phyloP scores from a whole-genome alignment of 2,329 filamentous ascomycete genomes.

The Metarhizium robertsii region DNA sequence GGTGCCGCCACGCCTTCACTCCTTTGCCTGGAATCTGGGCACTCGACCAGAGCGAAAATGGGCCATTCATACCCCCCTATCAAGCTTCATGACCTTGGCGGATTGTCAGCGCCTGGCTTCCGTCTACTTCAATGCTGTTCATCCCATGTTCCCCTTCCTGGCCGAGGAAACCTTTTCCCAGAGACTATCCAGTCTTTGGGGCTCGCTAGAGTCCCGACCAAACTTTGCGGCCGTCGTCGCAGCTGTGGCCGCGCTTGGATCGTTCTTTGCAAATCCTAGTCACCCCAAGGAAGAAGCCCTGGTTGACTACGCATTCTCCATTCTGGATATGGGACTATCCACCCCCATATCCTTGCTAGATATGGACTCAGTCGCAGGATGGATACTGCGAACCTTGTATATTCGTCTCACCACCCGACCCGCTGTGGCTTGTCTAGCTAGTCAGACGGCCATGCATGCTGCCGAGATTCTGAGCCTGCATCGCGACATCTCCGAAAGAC shows the following conservation, averaged over 20 bases:
- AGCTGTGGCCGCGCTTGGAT: neutral
- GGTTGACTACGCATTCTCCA: slow-evolving; percentile 5
- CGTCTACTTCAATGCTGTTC: too few species aligned
- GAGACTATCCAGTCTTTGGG: slow-evolving; percentile 1
- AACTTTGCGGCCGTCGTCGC: slow-evolving; percentile 9
- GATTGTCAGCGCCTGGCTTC: too few species aligned
- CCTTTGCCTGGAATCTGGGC: too few species aligned
- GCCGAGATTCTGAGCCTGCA: too few species aligned
- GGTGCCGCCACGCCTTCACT: neutral
- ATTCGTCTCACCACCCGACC: too few species aligned
- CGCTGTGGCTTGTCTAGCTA: too few species aligned
- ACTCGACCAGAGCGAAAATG: too few species aligned
- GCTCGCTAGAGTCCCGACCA: neutral
- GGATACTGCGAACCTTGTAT: too few species aligned
- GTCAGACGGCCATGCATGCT: too few species aligned
- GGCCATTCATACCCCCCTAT: too few species aligned
- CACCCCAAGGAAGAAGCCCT: slow-evolving; percentile 7
- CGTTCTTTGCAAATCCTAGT: slow-evolving; percentile 4
- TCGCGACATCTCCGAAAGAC: slow-evolving; percentile 2
- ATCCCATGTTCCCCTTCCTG: too few species aligned
- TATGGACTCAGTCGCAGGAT: slow-evolving; percentile 9
- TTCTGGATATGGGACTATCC: slow-evolving; percentile 6
- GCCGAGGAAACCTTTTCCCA: neutral
- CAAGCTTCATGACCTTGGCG: too few species aligned
- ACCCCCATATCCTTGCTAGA: slow-evolving; percentile 4